phyloP scores from a whole-genome alignment of 1,284 basidiomycete species.

The Chalciporus sp. region DNA sequence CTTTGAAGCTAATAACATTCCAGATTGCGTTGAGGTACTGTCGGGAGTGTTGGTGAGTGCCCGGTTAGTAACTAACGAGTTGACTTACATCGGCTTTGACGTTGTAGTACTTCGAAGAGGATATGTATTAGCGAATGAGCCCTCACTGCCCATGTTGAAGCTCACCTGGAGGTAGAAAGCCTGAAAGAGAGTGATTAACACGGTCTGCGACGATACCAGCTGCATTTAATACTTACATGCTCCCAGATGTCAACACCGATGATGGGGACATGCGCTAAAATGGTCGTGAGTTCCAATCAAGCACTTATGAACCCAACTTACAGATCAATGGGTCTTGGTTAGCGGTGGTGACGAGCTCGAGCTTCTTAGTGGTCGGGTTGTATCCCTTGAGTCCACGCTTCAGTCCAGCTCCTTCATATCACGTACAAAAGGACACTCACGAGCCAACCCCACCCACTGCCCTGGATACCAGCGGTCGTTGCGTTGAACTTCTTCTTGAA shows the following conservation, averaged over 20 bases:
- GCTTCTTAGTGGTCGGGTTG: slow-evolving; percentile 69
- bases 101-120: slow-evolving; percentile 77
- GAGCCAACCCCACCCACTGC: slow-evolving; percentile 98
- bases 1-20: slow-evolving; percentile 92
- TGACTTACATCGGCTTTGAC: slow-evolving; percentile 84
- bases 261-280: slow-evolving; percentile 79
- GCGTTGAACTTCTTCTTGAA: slow-evolving; percentile 87
- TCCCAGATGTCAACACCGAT: slow-evolving; percentile 98
- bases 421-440: slow-evolving; percentile 41
- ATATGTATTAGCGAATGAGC: slow-evolving; percentile 1
- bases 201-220: slow-evolving; percentile 8
- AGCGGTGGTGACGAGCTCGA: slow-evolving; percentile 89
- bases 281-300: slow-evolving; percentile 7
- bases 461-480: slow-evolving; percentile 92
- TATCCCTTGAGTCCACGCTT: slow-evolving; percentile 55
- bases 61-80: background rate
- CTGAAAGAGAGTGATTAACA: slow-evolving; percentile 33
- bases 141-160: background rate
- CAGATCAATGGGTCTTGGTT: slow-evolving; percentile 96
- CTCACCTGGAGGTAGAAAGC: slow-evolving; percentile 75
- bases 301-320: slow-evolving; percentile 32
- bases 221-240: slow-evolving; percentile 56
- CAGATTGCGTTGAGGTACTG: slow-evolving; percentile 90
- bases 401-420: background rate
- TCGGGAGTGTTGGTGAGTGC: slow-evolving; percentile 2